phyloP scores from a whole-genome alignment of 495 filamentous ascomycete species.

The Xylaria bambusicola region DNA sequence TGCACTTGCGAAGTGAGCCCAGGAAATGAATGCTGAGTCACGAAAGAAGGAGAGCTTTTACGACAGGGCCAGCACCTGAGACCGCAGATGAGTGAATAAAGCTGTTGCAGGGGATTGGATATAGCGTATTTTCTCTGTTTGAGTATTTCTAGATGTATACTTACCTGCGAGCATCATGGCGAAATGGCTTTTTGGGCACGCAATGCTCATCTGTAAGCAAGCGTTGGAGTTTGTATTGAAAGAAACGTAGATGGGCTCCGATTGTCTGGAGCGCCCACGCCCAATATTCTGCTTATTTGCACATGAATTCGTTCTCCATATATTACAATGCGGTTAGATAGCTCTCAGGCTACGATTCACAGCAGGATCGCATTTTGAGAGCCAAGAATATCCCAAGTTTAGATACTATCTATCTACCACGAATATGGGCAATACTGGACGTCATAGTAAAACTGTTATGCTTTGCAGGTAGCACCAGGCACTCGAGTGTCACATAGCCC shows the following conservation, averaged over 20 bases:
- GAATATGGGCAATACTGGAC: neutral
- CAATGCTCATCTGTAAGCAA: constrained; percentile 8
- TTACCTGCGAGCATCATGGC: neutral
- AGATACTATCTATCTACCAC: neutral
- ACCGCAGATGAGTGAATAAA: neutral
- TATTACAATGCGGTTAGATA: neutral
- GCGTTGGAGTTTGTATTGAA: constrained; percentile 19
- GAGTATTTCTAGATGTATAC: constrained; percentile 17
- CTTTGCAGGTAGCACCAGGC: too few species aligned
- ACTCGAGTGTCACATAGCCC: too few species aligned
- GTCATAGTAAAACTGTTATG: too few species aligned
- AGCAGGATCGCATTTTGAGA: neutral
- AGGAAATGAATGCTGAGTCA: neutral
- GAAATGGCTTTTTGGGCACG: constrained; percentile 3
- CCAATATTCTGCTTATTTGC: constrained; percentile 9
- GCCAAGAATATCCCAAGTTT: neutral
- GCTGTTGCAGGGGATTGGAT: neutral
- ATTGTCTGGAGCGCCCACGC: neutral
- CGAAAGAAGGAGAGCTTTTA: too few species aligned
- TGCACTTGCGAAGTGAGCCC: constrained; percentile 4
- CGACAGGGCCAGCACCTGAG: neutral
- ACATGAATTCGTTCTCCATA: constrained; percentile 3
- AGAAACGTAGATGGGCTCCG: neutral
- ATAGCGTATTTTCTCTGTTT: constrained; percentile 3
- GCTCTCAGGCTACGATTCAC: neutral